Percentiles rank a stretch among this genome's conserved stretches.
Conservation (phyloP, 2,329 filamentous ascomycete species). For the Neonectria coccinea region DNA sequence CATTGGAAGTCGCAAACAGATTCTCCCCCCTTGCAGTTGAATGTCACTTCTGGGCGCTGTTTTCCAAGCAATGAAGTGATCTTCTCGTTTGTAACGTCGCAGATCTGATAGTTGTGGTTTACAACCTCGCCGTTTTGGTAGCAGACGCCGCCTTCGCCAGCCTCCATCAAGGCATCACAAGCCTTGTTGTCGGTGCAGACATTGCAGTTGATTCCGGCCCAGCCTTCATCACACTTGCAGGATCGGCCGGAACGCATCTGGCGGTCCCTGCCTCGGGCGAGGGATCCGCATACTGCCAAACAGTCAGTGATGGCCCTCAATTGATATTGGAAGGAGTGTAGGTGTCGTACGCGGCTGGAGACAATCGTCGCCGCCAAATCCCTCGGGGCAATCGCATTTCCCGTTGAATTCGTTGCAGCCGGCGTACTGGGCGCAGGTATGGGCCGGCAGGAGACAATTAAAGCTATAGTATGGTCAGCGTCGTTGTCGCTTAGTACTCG, state of each 20-base stretch:
- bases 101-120: constrained; percentile 97
- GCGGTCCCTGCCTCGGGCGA: constrained; percentile 83
- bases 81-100: constrained; percentile 95
- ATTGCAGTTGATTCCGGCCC: constrained; percentile 98
- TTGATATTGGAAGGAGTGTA: not conserved
- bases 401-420: constrained; percentile 90
- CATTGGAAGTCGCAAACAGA: constrained; percentile 94
- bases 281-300: constrained; percentile 80
- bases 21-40: constrained; percentile 83
- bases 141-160: constrained; percentile 84
- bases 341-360: constrained; percentile 75
- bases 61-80: constrained; percentile 88
- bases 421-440: constrained; percentile 91
- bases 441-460: constrained; percentile 95
- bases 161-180: constrained; percentile 89
- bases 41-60: constrained; percentile 91
- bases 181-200: constrained; percentile 87
- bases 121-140: constrained; percentile 92
- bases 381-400: constrained; percentile 90
- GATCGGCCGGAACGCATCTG: constrained; percentile 76
- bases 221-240: constrained; percentile 92
- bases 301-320: constrained; percentile 24
- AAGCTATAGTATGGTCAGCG: constrained; percentile 70
- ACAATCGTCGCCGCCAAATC: constrained; percentile 95
- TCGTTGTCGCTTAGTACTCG: not conserved